Conservation (phyloP, 2,329 filamentous ascomycete species). For the Diplodia sapinea region DNA sequence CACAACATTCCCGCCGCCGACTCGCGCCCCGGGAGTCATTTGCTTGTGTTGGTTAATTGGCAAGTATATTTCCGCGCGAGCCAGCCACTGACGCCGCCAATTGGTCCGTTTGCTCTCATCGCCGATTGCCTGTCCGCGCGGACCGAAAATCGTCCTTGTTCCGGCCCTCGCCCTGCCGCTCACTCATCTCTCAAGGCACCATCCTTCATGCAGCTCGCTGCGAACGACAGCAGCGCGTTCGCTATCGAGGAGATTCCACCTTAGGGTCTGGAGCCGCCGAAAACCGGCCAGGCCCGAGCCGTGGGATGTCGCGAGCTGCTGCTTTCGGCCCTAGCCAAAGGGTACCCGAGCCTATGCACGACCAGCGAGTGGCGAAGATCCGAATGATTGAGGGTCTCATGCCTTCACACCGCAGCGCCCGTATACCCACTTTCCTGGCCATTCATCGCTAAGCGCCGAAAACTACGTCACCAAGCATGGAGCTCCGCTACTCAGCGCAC, state of each 20-base stretch:
- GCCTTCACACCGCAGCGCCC: slow-evolving; percentile 20
- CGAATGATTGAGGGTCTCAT: slow-evolving; percentile 7
- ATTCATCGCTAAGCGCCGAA: background rate
- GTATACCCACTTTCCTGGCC: slow-evolving; percentile 12
- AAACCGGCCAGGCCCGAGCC: background rate
- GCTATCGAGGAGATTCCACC: background rate
- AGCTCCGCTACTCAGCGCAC: background rate
- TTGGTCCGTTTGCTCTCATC: slow-evolving; percentile 6
- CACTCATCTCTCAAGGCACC: slow-evolving; percentile 4
- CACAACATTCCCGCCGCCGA: background rate
- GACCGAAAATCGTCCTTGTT: slow-evolving; percentile 16
- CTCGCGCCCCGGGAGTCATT: background rate
- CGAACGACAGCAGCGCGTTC: slow-evolving; percentile 2
- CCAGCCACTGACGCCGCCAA: background rate
- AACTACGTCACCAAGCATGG: slow-evolving; percentile 7
- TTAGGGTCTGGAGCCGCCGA: slow-evolving; percentile 8
- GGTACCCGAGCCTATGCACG: background rate
- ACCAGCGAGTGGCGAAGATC: slow-evolving; percentile 22
- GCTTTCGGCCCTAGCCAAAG: background rate
- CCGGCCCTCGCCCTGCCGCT: slow-evolving; percentile 7
- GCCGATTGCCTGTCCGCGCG: slow-evolving; percentile 10
- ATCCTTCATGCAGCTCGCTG: background rate
- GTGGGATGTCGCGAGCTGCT: slow-evolving; percentile 7
- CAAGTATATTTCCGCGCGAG: background rate
- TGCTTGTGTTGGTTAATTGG: background rate